phyloP scores from a whole-genome alignment of 2,329 filamentous ascomycete genomes.

The Botrytis medusae region DNA sequence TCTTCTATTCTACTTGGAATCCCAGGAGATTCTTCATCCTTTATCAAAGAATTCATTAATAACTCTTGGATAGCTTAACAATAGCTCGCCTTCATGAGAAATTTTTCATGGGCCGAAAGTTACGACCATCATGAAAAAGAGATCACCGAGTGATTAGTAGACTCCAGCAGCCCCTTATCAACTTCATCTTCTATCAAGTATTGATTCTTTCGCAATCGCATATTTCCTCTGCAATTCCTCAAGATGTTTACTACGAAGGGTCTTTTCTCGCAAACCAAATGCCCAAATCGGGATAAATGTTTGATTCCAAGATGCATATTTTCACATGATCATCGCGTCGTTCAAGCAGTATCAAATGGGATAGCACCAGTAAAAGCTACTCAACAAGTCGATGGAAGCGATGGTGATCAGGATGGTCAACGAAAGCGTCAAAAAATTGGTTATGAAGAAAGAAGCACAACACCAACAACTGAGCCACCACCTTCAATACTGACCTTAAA shows the following conservation, averaged over 20 bases:
- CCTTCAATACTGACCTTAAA: background rate
- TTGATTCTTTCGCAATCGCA: background rate
- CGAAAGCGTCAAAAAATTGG: conserved; percentile 39
- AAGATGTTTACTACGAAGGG: conserved; percentile 40
- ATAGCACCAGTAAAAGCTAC: background rate
- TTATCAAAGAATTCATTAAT: background rate
- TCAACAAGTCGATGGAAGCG: background rate
- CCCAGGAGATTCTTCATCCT: background rate
- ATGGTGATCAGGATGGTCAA: conserved; percentile 38
- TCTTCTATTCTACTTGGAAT: background rate
- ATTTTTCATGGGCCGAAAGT: background rate
- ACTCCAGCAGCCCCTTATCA: background rate
- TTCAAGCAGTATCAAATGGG: conserved; percentile 19
- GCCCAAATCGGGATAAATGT: conserved; percentile 38
- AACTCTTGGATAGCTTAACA: background rate
- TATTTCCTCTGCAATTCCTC: background rate
- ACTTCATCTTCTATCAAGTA: background rate
- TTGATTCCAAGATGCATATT: conserved; percentile 40
- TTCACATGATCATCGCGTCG: conserved; percentile 26
- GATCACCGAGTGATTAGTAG: background rate
- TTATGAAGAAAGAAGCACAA: conserved; percentile 21
- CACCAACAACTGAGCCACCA: background rate
- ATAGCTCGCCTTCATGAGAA: background rate
- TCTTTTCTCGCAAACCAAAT: conserved; percentile 37
- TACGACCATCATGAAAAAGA: background rate